Evolutionary conservation across 2,329 filamentous ascomycete genomes (phyloP).

Genomic region (Colletotrichum australisinense): DNA sequence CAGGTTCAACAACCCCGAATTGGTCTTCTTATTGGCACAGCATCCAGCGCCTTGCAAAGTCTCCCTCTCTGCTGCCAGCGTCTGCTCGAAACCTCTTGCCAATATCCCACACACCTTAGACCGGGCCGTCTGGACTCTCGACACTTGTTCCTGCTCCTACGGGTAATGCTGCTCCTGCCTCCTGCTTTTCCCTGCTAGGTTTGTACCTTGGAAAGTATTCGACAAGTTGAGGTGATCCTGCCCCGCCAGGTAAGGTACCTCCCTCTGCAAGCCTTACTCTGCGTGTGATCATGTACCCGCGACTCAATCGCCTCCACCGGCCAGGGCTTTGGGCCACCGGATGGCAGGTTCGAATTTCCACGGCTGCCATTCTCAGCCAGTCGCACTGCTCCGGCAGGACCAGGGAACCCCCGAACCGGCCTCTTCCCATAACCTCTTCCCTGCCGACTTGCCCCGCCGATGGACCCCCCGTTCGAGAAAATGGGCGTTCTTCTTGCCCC

Average conservation of each 20-base stretch:
- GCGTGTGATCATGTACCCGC: conserved; percentile 31
- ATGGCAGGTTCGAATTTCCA: conserved; percentile 32
- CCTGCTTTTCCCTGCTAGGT: not conserved
- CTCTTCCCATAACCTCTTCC: conserved; percentile 13
- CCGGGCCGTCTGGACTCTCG: not conserved
- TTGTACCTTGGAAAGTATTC: no score
- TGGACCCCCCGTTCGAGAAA: not conserved
- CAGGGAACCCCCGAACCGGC: conserved; percentile 21
- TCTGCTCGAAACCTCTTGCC: not conserved
- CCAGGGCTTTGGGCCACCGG: conserved; percentile 18
- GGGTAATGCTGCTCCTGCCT: not conserved
- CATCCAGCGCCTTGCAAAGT: not conserved
- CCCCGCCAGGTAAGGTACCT: conserved; percentile 13
- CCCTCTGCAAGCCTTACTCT: conserved; percentile 3
- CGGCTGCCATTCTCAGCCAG: conserved; percentile 25
- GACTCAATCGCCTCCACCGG: conserved; percentile 28
- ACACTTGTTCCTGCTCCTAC: not conserved
- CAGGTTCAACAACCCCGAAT: not conserved
- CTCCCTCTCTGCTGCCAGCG: not conserved
- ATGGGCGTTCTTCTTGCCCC: not conserved
- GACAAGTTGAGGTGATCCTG: not conserved
- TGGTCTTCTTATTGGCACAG: not conserved
- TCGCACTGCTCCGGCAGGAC: not conserved
- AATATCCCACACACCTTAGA: not conserved
- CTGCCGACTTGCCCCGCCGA: conserved; percentile 13